These are phyloP conservation scores for Asclepias syriaca DNA, from an alignment of 257 asterid species.

Conservation along the genomic window DNA sequence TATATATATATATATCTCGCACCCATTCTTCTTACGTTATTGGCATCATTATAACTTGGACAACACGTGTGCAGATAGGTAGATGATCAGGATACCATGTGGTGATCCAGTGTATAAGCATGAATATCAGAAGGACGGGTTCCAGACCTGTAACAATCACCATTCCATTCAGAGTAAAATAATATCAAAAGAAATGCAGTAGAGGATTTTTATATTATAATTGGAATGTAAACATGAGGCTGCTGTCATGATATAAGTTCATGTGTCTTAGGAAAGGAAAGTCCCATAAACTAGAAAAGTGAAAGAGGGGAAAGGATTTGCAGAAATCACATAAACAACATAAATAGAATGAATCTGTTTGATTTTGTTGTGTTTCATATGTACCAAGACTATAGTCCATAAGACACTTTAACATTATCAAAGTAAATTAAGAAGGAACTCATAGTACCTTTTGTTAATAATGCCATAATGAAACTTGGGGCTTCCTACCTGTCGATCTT, in stretches of 20 bases:
- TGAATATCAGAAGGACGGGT: constrained; percentile 83
- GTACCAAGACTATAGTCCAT: background rate
- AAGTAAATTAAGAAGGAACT: background rate
- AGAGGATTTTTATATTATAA: background rate
- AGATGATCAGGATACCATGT: constrained; percentile 42
- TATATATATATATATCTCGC: too few species aligned
- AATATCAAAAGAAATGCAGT: background rate
- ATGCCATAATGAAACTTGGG: constrained; percentile 85
- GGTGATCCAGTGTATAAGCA: constrained; percentile 72
- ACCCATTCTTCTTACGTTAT: background rate
- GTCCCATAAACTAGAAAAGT: too few species aligned
- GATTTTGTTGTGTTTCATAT: background rate
- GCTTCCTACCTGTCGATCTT: constrained; percentile 63
- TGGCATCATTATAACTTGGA: background rate
- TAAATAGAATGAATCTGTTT: background rate
- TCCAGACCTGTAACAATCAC: constrained; percentile 62
- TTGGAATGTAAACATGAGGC: background rate
- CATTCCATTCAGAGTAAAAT: background rate
- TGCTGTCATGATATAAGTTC: too few species aligned
- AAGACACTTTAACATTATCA: background rate
- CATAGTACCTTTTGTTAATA: constrained; percentile 72
- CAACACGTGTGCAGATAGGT: background rate
- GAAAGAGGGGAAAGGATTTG: background rate
- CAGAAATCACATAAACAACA: background rate
- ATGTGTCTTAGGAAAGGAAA: too few species aligned